Evolutionary conservation across 2,329 filamentous ascomycete species (phyloP), one percentile per base, ranked within the genome.

Genomic region (Cladobotryum mycophilum): DNA sequence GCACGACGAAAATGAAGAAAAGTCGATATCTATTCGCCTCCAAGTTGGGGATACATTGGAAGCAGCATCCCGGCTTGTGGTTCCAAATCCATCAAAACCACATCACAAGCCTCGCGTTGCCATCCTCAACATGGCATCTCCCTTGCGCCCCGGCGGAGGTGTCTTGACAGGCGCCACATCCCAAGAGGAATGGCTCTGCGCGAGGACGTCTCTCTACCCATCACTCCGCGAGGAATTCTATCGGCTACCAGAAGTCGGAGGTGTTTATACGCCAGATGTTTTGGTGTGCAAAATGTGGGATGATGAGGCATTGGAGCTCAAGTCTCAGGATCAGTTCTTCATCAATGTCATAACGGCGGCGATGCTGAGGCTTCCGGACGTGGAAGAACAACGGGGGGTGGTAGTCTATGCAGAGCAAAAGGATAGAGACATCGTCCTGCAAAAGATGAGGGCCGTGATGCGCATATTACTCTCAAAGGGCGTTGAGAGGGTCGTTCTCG

Each of bases 91-190:
- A 18, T 20, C 41, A 8, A 42, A 18, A 14, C 36, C 36, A 3
- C 12, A 38, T 38, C 15, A 42, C 15, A 14, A 42, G 13, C n/a
- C 30, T 11, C 52, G 52, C n/a, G 70, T 80, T 1, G 78, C 73
- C 4, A 69, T 85, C 20, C 69, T 85, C 3, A 84, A 82, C 62
- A 84, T 85, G 80, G 81, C 80, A 0, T 85, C 81, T 0, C 79
- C 80, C 0, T 70, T 82, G 1, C 73, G 74, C 0, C 78, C 82
- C 0, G 82, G 82, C 12, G 82, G 81, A 7, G 82, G 82, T 0
- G 76, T 85, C 30, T 63, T 84, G 0, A 73, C 74, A 13, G 82
- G 82, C 17, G 79, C 80, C 0, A 76, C 76, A 8, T 76, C 75
- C 4, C 80, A 84, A 54, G 82, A 85, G 59, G 82, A 84, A 58